phyloP scores from a whole-genome alignment of 352 stramenopile species.

The Globisporangium abappressorium region DNA sequence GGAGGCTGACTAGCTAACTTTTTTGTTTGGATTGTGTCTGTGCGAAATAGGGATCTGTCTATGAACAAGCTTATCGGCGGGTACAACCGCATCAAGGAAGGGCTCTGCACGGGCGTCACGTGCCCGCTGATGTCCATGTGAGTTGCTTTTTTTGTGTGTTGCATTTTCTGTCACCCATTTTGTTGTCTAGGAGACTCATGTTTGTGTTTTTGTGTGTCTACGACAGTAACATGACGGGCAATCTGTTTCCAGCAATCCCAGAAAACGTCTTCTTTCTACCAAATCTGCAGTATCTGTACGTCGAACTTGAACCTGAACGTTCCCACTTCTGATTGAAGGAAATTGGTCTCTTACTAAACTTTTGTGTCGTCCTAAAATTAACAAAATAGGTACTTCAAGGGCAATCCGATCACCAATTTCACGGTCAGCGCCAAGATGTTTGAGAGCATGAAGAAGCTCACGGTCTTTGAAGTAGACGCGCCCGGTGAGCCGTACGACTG shows the following conservation, averaged over 20 bases:
- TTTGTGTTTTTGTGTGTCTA: background rate
- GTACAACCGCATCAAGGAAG: conserved; percentile 47
- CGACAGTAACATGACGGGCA: conserved; percentile 41
- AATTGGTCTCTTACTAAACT: background rate
- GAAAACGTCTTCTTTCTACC: conserved; percentile 38
- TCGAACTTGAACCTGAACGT: conserved; percentile 8
- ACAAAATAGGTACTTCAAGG: conserved; percentile 32
- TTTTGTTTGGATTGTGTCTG: background rate
- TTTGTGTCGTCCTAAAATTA: background rate
- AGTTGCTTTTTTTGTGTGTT: background rate
- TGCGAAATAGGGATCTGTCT: conserved; percentile 29
- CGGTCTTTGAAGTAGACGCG: conserved; percentile 41
- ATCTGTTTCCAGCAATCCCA: conserved; percentile 34
- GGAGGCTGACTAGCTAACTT: background rate
- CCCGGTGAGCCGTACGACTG: conserved; percentile 31
- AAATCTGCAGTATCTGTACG: conserved; percentile 42
- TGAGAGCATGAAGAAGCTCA: conserved; percentile 35
- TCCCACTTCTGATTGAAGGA: background rate
- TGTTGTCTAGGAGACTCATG: background rate
- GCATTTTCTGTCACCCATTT: background rate
- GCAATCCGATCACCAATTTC: conserved; percentile 46
- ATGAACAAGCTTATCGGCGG: conserved; percentile 39
- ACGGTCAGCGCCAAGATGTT: conserved; percentile 41
- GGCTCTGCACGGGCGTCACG: conserved; percentile 45
- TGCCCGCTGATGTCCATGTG: conserved; percentile 45